Evolutionary conservation across 2,329 filamentous ascomycete genomes (phyloP).

Genomic region (Blastomyces parvus): DNA sequence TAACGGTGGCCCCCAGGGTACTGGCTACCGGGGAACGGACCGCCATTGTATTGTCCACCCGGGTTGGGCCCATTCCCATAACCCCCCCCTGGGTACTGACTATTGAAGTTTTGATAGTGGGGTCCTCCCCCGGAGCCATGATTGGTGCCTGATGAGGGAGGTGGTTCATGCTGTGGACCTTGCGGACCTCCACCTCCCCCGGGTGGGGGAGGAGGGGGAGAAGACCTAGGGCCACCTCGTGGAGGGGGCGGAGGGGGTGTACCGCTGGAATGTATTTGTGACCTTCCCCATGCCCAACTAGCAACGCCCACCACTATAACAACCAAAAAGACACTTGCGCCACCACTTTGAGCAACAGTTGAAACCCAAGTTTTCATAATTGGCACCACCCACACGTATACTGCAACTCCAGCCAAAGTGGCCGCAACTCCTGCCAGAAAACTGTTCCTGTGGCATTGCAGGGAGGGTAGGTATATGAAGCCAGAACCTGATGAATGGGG

Average conservation of each 20-base stretch:
- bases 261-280: constrained; percentile 44
- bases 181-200: constrained; percentile 27
- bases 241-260: constrained; percentile 19
- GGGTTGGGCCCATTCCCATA: constrained; percentile 24
- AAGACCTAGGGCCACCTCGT: constrained; percentile 1
- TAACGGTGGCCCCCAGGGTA: constrained; percentile 13
- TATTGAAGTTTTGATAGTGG: constrained; percentile 24
- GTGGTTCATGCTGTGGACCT: constrained; percentile 19
- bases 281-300: constrained; percentile 67
- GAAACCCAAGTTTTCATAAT: constrained; percentile 64
- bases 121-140: constrained; percentile 16
- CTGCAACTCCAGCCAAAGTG: constrained; percentile 59
- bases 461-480: constrained; percentile 87
- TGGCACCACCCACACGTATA: constrained; percentile 66
- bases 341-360: constrained; percentile 60
- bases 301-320: constrained; percentile 63
- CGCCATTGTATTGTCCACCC: constrained; percentile 27
- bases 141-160: constrained; percentile 21
- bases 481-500: constrained; percentile 81
- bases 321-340: constrained; percentile 62
- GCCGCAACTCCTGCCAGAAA: constrained; percentile 79
- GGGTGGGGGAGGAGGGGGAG: constrained; percentile 17
- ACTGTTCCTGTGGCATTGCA: constrained; percentile 78
- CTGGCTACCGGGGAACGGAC: constrained; percentile 25
- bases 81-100: constrained; percentile 18